Conservation (phyloP, 331 rosid genomes). For the Arachis monticola region DNA sequence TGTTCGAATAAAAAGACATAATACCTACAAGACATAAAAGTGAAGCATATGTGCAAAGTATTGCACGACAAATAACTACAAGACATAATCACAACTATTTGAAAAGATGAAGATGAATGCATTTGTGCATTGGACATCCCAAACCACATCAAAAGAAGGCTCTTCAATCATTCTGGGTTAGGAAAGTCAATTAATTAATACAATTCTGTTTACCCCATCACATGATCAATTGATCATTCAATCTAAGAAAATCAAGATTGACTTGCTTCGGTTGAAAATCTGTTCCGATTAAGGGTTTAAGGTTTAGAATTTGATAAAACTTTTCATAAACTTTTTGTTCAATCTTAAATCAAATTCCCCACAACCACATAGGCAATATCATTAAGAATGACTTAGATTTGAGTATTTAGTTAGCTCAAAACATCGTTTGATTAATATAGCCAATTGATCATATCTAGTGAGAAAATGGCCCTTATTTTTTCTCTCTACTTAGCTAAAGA, state of each 20-base stretch:
- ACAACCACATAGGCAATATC: background rate
- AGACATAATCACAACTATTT: constrained; percentile 29
- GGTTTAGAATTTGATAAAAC: too few species aligned
- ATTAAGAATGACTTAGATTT: background rate
- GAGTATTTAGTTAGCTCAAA: background rate
- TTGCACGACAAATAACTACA: constrained; percentile 22
- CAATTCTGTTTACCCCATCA: constrained; percentile 14
- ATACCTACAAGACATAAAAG: constrained; percentile 14
- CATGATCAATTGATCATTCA: constrained; percentile 12
- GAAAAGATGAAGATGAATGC: constrained; percentile 16
- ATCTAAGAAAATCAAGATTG: background rate
- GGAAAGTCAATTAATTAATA: constrained; percentile 15
- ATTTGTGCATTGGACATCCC: constrained; percentile 21
- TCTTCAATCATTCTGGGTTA: constrained; percentile 20
- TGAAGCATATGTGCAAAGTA: constrained; percentile 33
- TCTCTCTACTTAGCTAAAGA: background rate
- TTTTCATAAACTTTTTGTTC: too few species aligned
- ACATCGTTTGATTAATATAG: background rate
- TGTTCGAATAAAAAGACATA: background rate
- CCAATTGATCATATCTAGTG: background rate
- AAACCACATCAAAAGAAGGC: background rate
- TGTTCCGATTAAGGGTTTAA: too few species aligned
- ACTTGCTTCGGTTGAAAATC: too few species aligned
- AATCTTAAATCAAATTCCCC: background rate
- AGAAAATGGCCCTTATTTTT: background rate